A percentile compares a stretch with the other conserved stretches of the same genome.
Evolutionary conservation across 2,329 filamentous ascomycete species (phyloP).

Genomic region (Ophiostoma novo-ulmi): DNA sequence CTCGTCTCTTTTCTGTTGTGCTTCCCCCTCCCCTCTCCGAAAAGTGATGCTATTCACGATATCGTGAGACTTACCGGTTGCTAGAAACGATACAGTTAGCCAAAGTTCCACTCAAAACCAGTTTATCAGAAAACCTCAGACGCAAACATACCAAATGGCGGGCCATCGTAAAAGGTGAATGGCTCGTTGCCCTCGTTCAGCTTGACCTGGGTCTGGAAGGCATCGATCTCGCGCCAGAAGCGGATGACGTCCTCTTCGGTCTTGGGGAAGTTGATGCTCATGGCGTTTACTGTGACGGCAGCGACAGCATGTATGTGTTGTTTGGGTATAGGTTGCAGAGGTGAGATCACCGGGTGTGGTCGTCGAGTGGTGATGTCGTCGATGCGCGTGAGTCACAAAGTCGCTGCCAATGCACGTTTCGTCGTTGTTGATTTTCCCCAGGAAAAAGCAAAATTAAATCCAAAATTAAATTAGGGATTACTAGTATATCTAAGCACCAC

Average conservation of each 20-base stretch:
- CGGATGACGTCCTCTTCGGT: constrained; percentile 82
- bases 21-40: neutral
- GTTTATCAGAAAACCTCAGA: neutral
- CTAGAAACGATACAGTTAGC: constrained; percentile 8
- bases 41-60: constrained; percentile 5
- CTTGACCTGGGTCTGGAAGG: constrained; percentile 71
- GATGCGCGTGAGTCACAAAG: constrained; percentile 20
- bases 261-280: constrained; percentile 89
- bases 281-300: constrained; percentile 18
- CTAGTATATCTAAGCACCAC: neutral
- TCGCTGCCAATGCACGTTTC: constrained; percentile 6
- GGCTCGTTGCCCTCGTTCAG: constrained; percentile 75
- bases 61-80: constrained; percentile 18
- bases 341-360: neutral
- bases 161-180: constrained; percentile 94
- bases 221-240: constrained; percentile 86
- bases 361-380: constrained; percentile 12
- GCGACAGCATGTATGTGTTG: constrained; percentile 1
- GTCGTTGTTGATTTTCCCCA: constrained; percentile 17
- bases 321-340: neutral
- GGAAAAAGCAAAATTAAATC: constrained; percentile 10
- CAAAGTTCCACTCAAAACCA: neutral
- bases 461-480: neutral
- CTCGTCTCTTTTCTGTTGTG: neutral
- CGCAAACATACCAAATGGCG: constrained; percentile 60